These are phyloP conservation scores for Pythium utonaiense DNA, from an alignment of 352 stramenopile species.

Conservation along the genomic window DNA sequence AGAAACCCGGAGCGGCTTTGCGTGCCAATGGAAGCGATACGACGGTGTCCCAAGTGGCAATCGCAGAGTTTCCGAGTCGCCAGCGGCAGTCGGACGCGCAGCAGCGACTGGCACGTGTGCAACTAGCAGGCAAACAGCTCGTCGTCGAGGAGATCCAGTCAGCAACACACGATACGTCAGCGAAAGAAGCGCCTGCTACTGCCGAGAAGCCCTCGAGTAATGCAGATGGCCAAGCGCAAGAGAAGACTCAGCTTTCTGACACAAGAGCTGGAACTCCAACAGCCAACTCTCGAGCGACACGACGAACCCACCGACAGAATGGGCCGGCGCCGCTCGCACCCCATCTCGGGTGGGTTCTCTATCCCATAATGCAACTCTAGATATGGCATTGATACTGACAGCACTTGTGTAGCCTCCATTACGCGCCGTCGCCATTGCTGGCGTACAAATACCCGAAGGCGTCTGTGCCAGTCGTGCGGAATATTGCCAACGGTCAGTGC, in stretches of 20 bases:
- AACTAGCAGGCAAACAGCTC: conserved; percentile 54
- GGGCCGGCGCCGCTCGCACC: conserved; percentile 52
- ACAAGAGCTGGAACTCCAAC: not conserved
- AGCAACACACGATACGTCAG: not conserved
- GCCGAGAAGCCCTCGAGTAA: not conserved
- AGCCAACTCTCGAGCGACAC: not conserved
- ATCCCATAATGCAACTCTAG: not conserved
- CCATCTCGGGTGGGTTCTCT: conserved; percentile 62
- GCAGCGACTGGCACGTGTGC: conserved; percentile 36
- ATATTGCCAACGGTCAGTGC: conserved; percentile 81
- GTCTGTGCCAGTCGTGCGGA: conserved; percentile 68
- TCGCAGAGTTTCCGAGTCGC: conserved; percentile 39
- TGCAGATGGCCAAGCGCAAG: not conserved
- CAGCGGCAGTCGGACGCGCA: conserved; percentile 37
- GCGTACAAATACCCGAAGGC: conserved; percentile 88
- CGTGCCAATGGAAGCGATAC: conserved; percentile 1
- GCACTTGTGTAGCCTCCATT: conserved; percentile 60
- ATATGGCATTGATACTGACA: not conserved
- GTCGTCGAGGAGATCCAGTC: conserved; percentile 7
- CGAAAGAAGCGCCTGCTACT: not conserved
- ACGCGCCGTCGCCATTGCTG: conserved; percentile 74
- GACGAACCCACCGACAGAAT: not conserved
- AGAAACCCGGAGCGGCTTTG: conserved; percentile 27
- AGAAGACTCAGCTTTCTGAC: not conserved
- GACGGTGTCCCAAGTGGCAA: conserved; percentile 34